Conservation (phyloP, 164 flowering plant genomes). For the Saururus chinensis region DNA sequence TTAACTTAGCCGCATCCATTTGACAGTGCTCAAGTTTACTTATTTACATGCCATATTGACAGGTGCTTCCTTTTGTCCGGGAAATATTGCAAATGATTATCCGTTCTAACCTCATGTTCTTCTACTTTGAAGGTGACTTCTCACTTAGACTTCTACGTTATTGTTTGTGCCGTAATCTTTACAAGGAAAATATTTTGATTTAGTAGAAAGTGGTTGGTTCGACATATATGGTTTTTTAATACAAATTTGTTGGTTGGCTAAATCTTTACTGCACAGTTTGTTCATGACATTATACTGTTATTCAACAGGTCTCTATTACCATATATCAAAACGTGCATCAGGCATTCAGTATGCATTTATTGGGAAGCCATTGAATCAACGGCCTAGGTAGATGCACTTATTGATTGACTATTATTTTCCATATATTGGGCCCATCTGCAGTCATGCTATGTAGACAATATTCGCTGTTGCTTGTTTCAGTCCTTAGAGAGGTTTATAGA, state of each 20-base stretch:
- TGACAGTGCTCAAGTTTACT: background rate
- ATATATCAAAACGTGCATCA: slow-evolving; percentile 86
- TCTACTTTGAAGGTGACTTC: slow-evolving; percentile 86
- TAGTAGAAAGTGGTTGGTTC: background rate
- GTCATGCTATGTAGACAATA: too few species aligned
- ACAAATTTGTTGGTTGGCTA: background rate
- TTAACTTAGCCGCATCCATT: too few species aligned
- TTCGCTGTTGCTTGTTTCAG: too few species aligned
- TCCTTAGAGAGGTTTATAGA: too few species aligned
- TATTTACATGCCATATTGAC: slow-evolving; percentile 8
- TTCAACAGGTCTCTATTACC: slow-evolving; percentile 75
- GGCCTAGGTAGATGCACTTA: slow-evolving; percentile 54
- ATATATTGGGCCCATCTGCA: too few species aligned
- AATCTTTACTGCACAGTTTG: background rate
- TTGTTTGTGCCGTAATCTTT: background rate
- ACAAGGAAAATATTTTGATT: background rate
- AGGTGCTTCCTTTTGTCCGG: slow-evolving; percentile 79
- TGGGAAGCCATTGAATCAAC: slow-evolving; percentile 82
- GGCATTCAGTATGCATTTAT: slow-evolving; percentile 87
- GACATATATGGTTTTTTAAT: background rate
- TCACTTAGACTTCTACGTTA: background rate
- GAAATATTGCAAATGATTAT: slow-evolving; percentile 67
- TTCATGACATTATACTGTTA: slow-evolving; percentile 1
- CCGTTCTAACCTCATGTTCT: slow-evolving; percentile 89
- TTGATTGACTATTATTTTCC: background rate